Conservation (phyloP, 768 basidiomycete genomes). For the Pleurotus platypus region DNA sequence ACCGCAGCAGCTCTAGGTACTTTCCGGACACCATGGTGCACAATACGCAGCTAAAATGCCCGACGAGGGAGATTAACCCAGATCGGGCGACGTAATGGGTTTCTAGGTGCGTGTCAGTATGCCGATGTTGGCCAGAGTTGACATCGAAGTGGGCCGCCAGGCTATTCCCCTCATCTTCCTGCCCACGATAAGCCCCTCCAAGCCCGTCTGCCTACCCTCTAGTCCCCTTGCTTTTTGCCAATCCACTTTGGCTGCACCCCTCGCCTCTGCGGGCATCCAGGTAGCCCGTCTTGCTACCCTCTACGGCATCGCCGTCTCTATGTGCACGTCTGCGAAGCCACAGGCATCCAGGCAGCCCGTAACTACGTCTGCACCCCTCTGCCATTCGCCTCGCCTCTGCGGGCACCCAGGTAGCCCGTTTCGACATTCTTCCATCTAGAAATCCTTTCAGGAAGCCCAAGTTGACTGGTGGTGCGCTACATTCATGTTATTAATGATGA, state of each 20-base stretch:
- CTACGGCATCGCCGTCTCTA: too few relatives aligned
- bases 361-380: neutral
- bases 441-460: neutral
- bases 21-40: too few relatives aligned
- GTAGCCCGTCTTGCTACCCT: neutral
- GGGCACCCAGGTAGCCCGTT: neutral
- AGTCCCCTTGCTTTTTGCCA: too few relatives aligned
- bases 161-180: too few relatives aligned
- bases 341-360: neutral
- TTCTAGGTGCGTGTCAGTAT: too few relatives aligned
- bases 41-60: too few relatives aligned
- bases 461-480: neutral
- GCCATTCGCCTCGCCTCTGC: neutral
- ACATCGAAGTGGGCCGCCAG: too few relatives aligned
- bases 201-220: neutral
- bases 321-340: neutral
- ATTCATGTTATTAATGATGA: neutral
- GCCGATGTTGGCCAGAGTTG: too few relatives aligned
- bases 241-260: neutral
- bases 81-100: too few relatives aligned
- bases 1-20: too few relatives aligned
- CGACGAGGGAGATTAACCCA: too few relatives aligned
- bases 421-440: neutral
- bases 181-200: neutral
- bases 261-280: neutral